Evolutionary conservation across 2,329 filamentous ascomycete species (phyloP).

Genomic region (Aquanectria penicillioides): DNA sequence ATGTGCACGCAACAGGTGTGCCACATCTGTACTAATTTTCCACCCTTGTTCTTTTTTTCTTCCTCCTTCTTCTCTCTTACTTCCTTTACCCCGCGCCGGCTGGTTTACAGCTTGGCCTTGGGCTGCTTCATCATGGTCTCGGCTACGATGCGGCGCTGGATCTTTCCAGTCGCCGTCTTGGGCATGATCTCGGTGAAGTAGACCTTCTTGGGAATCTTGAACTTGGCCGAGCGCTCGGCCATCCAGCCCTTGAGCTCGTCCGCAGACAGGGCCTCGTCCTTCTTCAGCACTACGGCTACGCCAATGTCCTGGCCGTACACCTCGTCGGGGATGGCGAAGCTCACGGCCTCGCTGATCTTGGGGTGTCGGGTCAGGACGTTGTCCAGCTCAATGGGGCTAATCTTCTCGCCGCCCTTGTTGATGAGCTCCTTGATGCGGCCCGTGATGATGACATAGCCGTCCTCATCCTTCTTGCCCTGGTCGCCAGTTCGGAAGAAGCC

Average conservation of each 20-base stretch:
- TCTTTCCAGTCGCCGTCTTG: slow-evolving; percentile 92
- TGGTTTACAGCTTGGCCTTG: slow-evolving; percentile 63
- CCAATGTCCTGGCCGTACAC: slow-evolving; percentile 86
- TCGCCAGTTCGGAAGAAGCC: slow-evolving; percentile 91
- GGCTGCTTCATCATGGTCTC: slow-evolving; percentile 81
- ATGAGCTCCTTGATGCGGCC: slow-evolving; percentile 95
- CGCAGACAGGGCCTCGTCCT: slow-evolving; percentile 63
- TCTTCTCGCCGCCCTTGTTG: slow-evolving; percentile 91
- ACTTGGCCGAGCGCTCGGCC: slow-evolving; percentile 76
- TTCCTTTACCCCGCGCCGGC: background rate
- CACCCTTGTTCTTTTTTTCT: no score
- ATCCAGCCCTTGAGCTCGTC: slow-evolving; percentile 76
- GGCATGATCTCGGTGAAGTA: slow-evolving; percentile 88
- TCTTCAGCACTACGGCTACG: slow-evolving; percentile 79
- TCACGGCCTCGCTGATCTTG: slow-evolving; percentile 80
- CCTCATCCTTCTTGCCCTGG: slow-evolving; percentile 81
- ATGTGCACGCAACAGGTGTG: no score
- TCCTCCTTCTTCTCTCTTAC: no score
- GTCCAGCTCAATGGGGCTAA: slow-evolving; percentile 87
- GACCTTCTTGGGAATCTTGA: slow-evolving; percentile 86
- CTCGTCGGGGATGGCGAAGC: slow-evolving; percentile 84
- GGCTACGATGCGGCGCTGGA: slow-evolving; percentile 86
- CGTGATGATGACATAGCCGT: slow-evolving; percentile 87
- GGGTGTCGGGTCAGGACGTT: slow-evolving; percentile 81
- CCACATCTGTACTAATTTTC: no score